Percentiles rank a stretch among this genome's conserved stretches.
These are phyloP conservation scores for Fusarium sp. DNA, from an alignment of 2,329 filamentous ascomycete species.

Conservation along the genomic window DNA sequence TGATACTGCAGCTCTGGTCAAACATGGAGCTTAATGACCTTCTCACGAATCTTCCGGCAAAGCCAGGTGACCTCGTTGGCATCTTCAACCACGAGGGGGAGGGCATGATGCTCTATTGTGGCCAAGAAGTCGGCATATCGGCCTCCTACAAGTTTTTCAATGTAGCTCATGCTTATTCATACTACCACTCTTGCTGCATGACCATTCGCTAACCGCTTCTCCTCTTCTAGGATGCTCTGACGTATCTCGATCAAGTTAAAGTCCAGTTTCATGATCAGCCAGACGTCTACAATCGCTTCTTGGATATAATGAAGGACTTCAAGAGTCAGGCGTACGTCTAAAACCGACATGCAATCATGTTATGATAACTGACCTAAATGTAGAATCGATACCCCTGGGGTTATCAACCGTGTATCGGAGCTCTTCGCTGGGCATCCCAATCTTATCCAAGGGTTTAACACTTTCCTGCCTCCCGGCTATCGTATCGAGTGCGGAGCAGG, in stretches of 20 bases:
- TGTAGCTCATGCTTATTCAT: slow-evolving; percentile 42
- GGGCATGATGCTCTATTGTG: slow-evolving; percentile 39
- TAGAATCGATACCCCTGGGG: slow-evolving; percentile 94
- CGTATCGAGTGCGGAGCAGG: slow-evolving; percentile 95
- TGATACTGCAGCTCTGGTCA: slow-evolving; percentile 5
- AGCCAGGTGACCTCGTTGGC: slow-evolving; percentile 39
- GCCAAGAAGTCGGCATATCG: slow-evolving; percentile 38
- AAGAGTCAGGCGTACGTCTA: slow-evolving; percentile 89
- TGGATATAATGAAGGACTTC: slow-evolving; percentile 99
- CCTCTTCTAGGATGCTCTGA: slow-evolving; percentile 75
- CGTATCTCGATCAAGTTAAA: slow-evolving; percentile 98
- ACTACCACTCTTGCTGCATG: neutral
- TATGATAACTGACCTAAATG: slow-evolving; percentile 47
- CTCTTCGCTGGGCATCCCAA: slow-evolving; percentile 96
- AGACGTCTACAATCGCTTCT: slow-evolving; percentile 95
- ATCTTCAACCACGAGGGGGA: slow-evolving; percentile 44
- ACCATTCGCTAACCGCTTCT: slow-evolving; percentile 27
- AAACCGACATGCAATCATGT: neutral
- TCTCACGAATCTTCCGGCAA: slow-evolving; percentile 17
- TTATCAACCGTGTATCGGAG: slow-evolving; percentile 95
- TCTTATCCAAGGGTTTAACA: slow-evolving; percentile 97
- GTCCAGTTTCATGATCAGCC: slow-evolving; percentile 97
- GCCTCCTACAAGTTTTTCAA: slow-evolving; percentile 43
- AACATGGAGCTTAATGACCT: slow-evolving; percentile 25
- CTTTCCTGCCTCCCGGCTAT: slow-evolving; percentile 94